Conservation (phyloP, 768 basidiomycete species). For the Trichaptum fuscoviolaceum region DNA sequence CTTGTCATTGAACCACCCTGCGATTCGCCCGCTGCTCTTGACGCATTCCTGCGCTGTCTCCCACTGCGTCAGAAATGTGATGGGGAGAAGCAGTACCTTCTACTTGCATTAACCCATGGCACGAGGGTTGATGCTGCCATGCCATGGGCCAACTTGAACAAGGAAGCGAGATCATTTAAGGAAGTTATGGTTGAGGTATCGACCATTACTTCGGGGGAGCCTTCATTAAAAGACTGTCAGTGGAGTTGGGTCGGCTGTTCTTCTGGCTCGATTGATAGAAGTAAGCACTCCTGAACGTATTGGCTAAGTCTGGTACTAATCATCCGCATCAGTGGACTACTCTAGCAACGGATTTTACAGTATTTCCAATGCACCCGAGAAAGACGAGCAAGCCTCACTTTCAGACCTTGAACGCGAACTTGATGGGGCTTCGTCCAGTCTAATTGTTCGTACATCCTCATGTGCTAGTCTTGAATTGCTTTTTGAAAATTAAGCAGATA, state of each 20-base stretch:
- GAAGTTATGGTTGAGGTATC: not conserved
- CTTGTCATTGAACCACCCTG: not conserved
- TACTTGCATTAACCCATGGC: not conserved
- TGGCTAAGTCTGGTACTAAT: too few species aligned
- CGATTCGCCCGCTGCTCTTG: not conserved
- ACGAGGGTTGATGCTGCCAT: not conserved
- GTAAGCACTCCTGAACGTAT: too few species aligned
- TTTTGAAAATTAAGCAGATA: not conserved
- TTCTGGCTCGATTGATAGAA: too few species aligned
- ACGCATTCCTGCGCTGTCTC: not conserved
- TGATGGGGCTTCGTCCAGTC: not conserved
- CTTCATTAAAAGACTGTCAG: too few species aligned
- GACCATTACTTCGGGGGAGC: not conserved
- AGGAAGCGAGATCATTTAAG: not conserved
- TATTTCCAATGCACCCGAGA: not conserved
- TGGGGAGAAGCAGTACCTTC: not conserved
- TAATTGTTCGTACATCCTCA: not conserved
- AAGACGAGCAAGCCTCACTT: not conserved
- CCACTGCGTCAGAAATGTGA: not conserved
- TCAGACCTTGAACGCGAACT: not conserved
- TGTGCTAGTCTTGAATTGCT: too few species aligned
- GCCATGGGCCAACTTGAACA: not conserved
- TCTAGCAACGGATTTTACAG: not conserved
- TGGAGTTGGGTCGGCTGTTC: too few species aligned
- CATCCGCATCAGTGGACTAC: too few species aligned